Conservation (phyloP, 208 protist species). For the Trichomonas gallinae region DNA sequence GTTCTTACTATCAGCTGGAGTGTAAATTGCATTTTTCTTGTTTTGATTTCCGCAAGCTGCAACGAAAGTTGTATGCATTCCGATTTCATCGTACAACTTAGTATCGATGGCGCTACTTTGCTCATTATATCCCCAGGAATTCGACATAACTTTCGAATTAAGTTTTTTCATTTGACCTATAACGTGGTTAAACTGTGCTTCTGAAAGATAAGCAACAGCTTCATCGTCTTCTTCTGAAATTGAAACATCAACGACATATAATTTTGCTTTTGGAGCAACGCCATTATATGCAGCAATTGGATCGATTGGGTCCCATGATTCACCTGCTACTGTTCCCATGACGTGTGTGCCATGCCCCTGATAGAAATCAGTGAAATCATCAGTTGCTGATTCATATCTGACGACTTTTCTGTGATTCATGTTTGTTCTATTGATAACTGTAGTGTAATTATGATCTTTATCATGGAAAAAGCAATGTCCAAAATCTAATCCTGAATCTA, state of each 20-base stretch:
- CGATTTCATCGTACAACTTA: neutral
- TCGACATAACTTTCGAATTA: neutral
- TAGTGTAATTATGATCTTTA: neutral
- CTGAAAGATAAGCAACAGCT: too few relatives aligned
- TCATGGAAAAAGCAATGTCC: neutral
- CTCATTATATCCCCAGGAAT: neutral
- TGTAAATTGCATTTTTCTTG: neutral
- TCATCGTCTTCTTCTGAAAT: too few relatives aligned
- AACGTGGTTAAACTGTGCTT: too few relatives aligned
- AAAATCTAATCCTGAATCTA: neutral
- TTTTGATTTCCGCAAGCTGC: neutral
- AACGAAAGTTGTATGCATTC: neutral
- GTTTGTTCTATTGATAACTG: neutral
- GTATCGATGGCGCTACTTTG: neutral
- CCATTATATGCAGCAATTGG: neutral
- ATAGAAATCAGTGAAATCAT: too few relatives aligned
- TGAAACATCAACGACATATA: neutral
- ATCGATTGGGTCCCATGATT: neutral
- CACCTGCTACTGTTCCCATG: slow-evolving; percentile 22
- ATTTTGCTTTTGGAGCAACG: neutral
- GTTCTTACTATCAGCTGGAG: slow-evolving; percentile 19
- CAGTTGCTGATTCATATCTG: neutral
- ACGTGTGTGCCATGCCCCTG: slow-evolving; percentile 25
- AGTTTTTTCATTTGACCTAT: neutral
- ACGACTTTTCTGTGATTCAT: neutral